phyloP scores from a whole-genome alignment of 2,329 filamentous ascomycete species.

The Falciphora oryzae region DNA sequence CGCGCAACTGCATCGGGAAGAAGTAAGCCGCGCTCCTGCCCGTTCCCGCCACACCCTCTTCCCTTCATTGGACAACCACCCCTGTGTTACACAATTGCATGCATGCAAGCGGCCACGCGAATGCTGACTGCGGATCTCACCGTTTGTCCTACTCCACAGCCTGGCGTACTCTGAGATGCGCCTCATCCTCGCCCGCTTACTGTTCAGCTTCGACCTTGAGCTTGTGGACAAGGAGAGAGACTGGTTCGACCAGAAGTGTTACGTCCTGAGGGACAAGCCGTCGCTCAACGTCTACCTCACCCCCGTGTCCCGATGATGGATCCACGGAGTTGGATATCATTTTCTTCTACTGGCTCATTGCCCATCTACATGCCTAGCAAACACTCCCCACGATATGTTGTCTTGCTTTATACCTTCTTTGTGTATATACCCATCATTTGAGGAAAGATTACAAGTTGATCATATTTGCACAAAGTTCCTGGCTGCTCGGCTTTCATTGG shows the following conservation, averaged over 20 bases:
- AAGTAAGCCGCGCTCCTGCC: background rate
- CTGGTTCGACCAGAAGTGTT: conserved; percentile 24
- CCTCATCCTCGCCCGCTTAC: conserved; percentile 38
- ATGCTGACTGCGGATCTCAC: background rate
- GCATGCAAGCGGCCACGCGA: too few species aligned
- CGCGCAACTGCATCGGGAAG: conserved; percentile 44
- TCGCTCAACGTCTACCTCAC: conserved; percentile 5
- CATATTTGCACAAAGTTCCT: background rate
- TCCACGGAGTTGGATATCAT: background rate
- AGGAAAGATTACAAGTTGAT: background rate
- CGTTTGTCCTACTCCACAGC: background rate
- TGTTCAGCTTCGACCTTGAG: conserved; percentile 44
- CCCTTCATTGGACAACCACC: too few species aligned
- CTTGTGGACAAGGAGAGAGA: conserved; percentile 29
- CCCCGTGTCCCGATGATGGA: background rate
- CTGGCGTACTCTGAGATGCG: conserved; percentile 47
- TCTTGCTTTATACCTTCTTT: too few species aligned
- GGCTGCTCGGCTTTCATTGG: background rate
- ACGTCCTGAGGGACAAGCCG: conserved; percentile 9
- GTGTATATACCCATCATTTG: background rate
- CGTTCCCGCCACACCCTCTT: too few species aligned
- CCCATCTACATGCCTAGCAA: too few species aligned
- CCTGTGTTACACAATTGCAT: background rate
- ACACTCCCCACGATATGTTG: too few species aligned
- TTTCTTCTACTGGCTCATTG: too few species aligned